These are phyloP conservation scores for Mycena chlorophos DNA, from an alignment of 768 basidiomycete genomes.

Conservation along the genomic window DNA sequence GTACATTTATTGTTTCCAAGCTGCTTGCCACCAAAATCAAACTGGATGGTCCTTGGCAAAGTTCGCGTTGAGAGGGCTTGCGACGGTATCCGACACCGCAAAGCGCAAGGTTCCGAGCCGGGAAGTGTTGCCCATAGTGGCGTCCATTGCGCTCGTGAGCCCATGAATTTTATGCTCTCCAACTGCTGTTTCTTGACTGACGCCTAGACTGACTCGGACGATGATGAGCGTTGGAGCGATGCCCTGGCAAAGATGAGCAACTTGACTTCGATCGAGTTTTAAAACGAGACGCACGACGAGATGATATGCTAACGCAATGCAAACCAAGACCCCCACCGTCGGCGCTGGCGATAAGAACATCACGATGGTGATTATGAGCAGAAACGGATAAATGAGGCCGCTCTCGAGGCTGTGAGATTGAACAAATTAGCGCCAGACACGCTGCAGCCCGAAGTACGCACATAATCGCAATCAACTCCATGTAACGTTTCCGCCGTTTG, in stretches of 20 bases:
- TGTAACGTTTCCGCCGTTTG: background rate
- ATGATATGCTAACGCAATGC: constrained; percentile 1
- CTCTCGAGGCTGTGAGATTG: background rate
- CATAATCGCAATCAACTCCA: background rate
- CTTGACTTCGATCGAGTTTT: background rate
- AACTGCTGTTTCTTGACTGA: background rate
- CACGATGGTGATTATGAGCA: constrained; percentile 4
- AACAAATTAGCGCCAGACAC: background rate
- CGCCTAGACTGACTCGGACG: background rate
- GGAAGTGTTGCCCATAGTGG: background rate
- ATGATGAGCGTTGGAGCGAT: background rate
- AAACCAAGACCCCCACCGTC: background rate
- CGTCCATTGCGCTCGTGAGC: too few relatives aligned
- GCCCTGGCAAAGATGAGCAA: background rate
- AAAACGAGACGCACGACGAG: background rate
- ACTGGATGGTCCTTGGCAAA: too few relatives aligned
- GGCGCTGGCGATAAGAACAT: background rate
- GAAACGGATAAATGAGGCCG: background rate
- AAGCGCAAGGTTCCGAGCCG: background rate
- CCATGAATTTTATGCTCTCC: too few relatives aligned
- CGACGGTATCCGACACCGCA: background rate
- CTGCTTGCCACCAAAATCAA: too few relatives aligned
- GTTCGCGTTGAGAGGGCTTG: too few relatives aligned
- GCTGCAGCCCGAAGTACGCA: background rate
- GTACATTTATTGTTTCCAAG: background rate